Evolutionary conservation across 2,329 filamentous ascomycete species (phyloP).

Genomic region (Aspergillus floridensis): DNA sequence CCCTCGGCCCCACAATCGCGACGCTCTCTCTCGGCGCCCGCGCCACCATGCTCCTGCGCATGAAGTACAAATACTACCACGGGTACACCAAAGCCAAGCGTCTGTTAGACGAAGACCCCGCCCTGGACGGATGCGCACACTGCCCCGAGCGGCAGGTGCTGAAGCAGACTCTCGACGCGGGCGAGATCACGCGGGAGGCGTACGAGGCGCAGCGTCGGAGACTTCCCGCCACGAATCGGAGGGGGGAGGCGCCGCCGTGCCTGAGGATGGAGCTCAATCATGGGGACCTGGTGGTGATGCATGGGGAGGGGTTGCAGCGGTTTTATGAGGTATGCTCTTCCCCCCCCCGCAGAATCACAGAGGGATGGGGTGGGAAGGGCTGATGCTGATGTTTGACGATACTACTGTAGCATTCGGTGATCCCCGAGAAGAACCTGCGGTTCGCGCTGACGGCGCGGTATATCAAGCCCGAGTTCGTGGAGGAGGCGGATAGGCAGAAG

Average conservation of each 20-base stretch:
- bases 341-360: too few species aligned
- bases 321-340: conserved; percentile 50
- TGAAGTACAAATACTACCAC: conserved; percentile 52
- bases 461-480: conserved; percentile 27
- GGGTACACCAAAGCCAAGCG: conserved; percentile 24
- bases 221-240: conserved; percentile 27
- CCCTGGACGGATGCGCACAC: conserved; percentile 32
- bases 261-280: conserved; percentile 52
- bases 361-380: too few species aligned
- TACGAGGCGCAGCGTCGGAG: conserved; percentile 23
- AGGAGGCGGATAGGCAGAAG: conserved; percentile 24
- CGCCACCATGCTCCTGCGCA: conserved; percentile 54
- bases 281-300: conserved; percentile 59
- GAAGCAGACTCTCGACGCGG: conserved; percentile 18
- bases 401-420: conserved; percentile 30
- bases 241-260: conserved; percentile 28
- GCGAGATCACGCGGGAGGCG: conserved; percentile 17
- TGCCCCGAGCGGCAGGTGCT: conserved; percentile 24
- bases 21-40: conserved; percentile 54
- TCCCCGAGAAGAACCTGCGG: conserved; percentile 30
- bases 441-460: conserved; percentile 39
- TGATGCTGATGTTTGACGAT: neutral
- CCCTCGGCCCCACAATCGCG: conserved; percentile 56
- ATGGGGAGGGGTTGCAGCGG: conserved; percentile 53
- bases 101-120: conserved; percentile 27